Conservation (phyloP, 805 yeast species). For the Ogataea saltuana region DNA sequence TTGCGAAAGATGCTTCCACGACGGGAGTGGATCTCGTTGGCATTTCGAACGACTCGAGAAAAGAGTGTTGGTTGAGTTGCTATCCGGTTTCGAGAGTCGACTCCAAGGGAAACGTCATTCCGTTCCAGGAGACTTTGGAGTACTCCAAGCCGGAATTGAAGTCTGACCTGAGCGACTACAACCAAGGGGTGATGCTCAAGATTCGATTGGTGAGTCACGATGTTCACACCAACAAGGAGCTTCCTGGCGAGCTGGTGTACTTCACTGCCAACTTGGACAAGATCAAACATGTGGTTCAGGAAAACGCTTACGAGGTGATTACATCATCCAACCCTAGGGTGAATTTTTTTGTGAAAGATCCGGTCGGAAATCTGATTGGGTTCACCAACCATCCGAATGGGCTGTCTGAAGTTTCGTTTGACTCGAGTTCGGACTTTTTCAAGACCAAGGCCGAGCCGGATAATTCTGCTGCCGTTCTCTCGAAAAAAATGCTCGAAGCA, state of each 20-base stretch:
- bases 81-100: conserved; percentile 47
- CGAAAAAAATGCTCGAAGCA: conserved; percentile 8
- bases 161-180: conserved; percentile 16
- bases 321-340: conserved; percentile 20
- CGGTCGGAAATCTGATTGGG: conserved; percentile 62
- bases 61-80: conserved; percentile 72
- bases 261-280: conserved; percentile 42
- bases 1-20: conserved; percentile 50
- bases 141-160: conserved; percentile 25
- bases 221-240: conserved; percentile 35
- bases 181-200: conserved; percentile 48
- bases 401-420: conserved; percentile 25
- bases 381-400: conserved; percentile 51
- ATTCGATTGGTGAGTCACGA: conserved; percentile 43
- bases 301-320: conserved; percentile 23
- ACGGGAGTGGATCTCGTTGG: conserved; percentile 45
- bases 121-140: conserved; percentile 40
- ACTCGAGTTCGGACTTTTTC: conserved; percentile 10
- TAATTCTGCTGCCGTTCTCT: too few species aligned
- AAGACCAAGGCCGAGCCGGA: neutral
- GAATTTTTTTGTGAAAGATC: conserved; percentile 51
- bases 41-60: conserved; percentile 62
- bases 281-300: conserved; percentile 24
- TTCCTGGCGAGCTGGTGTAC: conserved; percentile 41
- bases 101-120: conserved; percentile 23